Base-by-base conservation (phyloP, 192 early-diverging fungal species). In the Umbelopsis sp. region DNA sequence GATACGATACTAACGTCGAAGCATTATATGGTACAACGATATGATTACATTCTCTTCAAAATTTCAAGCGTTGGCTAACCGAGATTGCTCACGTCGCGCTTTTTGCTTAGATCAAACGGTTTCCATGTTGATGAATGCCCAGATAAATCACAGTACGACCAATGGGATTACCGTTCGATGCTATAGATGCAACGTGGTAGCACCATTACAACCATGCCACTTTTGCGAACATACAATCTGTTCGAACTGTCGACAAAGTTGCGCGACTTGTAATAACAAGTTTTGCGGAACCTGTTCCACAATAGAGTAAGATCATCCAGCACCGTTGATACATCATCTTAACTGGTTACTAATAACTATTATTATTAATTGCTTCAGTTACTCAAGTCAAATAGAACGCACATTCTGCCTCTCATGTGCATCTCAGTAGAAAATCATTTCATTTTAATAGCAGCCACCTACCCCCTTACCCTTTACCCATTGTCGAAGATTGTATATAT, bases 281-380 rank as follows among this genome's bases (percentile, higher is more conserved):
- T 62, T 62, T 34, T 62, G 56, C 31, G 56, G 56, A 26, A 62
- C 56, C 4, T 62, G 56, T 20, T 62, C 56, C 12, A 62, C 56
- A 10, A 62, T 62, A 62, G 56, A 62, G 56, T 62, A 17, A 62
- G 56, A 2, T 17, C 38, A 41, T 41, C 38, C 36, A 8, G 36
- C 36, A 38, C 36, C 8, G 8, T 38, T 8, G 36, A 3, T 5
- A 38, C n/a, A n/a, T n/a, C n/a, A n/a, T n/a, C n/a, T n/a, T n/a
- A n/a, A n/a, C n/a, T n/a, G n/a, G n/a, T n/a, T n/a, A n/a, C n/a
- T n/a, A n/a, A n/a, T n/a, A n/a, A n/a, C n/a, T n/a, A n/a, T n/a
- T n/a, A n/a, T n/a, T n/a, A n/a, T n/a, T n/a, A n/a, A n/a, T n/a
- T n/a, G n/a, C 26, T 62, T 29, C 31, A 62, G 56, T 17, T 62